Percentiles rank a stretch among this genome's conserved stretches.
These are phyloP conservation scores for Jasminum sambac DNA, from an alignment of 257 asterid genomes.

Conservation along the genomic window DNA sequence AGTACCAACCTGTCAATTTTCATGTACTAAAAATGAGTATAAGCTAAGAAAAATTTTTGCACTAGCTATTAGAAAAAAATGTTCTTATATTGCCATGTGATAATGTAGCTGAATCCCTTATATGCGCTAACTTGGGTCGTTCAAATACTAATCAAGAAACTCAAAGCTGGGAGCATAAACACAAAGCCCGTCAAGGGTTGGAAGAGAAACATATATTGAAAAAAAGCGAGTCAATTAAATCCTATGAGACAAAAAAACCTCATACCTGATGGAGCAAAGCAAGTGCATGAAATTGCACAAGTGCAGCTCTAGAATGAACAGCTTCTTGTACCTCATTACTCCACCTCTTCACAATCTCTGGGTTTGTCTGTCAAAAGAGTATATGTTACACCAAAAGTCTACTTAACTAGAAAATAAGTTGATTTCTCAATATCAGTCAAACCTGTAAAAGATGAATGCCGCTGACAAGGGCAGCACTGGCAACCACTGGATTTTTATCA, in stretches of 20 bases:
- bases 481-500: slow-evolving; percentile 92
- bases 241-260: slow-evolving; percentile 3
- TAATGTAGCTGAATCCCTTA: background rate
- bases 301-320: slow-evolving; percentile 91
- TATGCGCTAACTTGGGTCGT: background rate
- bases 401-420: slow-evolving; percentile 16
- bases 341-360: slow-evolving; percentile 95
- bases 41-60: background rate
- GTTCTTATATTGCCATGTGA: background rate
- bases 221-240: slow-evolving; percentile 1
- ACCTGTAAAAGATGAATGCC: slow-evolving; percentile 95
- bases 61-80: background rate
- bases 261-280: slow-evolving; percentile 89
- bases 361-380: slow-evolving; percentile 60
- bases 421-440: slow-evolving; percentile 15
- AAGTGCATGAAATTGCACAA: slow-evolving; percentile 94
- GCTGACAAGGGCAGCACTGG: slow-evolving; percentile 96
- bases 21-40: background rate
- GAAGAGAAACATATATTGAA: slow-evolving; percentile 6
- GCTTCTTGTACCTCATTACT: slow-evolving; percentile 99
- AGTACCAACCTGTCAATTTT: background rate
- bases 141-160: background rate
- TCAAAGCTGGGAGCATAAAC: background rate
- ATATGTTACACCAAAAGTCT: slow-evolving; percentile 14
- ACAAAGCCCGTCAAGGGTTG: background rate